A percentile compares a stretch with the other conserved stretches of the same genome.
These are phyloP conservation scores for Hydrangea macrophylla DNA, from an alignment of 148 eudicot genomes.

Conservation along the genomic window DNA sequence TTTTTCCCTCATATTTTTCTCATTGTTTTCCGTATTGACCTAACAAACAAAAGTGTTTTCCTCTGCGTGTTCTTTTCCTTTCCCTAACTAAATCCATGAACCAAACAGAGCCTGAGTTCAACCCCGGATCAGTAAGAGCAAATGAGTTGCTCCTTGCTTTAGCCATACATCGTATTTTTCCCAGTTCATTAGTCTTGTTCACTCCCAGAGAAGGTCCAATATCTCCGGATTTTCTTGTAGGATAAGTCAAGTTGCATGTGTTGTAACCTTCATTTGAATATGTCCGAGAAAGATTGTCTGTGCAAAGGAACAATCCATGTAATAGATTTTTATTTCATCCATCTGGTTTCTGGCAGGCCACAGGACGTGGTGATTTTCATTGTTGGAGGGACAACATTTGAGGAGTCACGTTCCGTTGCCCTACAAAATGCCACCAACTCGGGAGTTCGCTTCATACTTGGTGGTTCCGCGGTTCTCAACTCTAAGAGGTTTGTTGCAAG, in stretches of 20 bases:
- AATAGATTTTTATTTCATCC: neutral
- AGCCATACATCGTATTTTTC: neutral
- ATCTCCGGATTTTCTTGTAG: neutral
- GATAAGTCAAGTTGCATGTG: neutral
- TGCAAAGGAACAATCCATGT: neutral
- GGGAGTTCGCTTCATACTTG: conserved; percentile 85
- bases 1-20: too few species aligned
- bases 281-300: neutral
- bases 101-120: too few species aligned
- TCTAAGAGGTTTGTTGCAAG: conserved; percentile 65
- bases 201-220: neutral
- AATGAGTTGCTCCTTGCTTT: conserved; percentile 1
- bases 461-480: conserved; percentile 81
- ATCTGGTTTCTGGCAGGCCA: conserved; percentile 51
- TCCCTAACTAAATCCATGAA: too few species aligned
- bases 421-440: conserved; percentile 76
- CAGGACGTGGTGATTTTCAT: conserved; percentile 88
- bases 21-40: too few species aligned
- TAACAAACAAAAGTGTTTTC: too few species aligned
- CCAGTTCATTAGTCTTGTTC: neutral
- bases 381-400: conserved; percentile 95
- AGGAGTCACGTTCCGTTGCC: conserved; percentile 86
- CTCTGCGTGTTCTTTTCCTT: too few species aligned
- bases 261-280: neutral
- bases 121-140: neutral